Percentiles rank a stretch among this genome's conserved stretches.
Evolutionary conservation across 1,284 basidiomycete genomes (phyloP).

Genomic region (Papiliotrema nemorosa): DNA sequence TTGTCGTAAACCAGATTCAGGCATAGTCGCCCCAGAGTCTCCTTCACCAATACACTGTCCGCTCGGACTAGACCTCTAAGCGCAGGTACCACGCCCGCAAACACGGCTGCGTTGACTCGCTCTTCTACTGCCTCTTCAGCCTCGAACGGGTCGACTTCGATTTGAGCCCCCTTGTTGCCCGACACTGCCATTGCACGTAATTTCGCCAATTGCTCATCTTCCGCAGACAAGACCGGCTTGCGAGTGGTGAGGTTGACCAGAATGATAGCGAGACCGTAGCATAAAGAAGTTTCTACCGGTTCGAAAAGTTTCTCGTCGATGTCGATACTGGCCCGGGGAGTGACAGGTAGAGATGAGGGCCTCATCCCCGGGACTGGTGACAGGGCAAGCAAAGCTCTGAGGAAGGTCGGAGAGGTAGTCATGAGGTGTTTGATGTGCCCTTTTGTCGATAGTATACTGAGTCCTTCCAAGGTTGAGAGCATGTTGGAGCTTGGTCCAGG

Average conservation of each 20-base stretch:
- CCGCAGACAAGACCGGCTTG: constrained; percentile 65
- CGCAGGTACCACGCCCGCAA: constrained; percentile 62
- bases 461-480: constrained; percentile 69
- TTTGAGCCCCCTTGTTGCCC: constrained; percentile 52
- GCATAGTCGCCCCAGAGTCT: constrained; percentile 55
- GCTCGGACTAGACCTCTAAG: constrained; percentile 58
- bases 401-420: constrained; percentile 57
- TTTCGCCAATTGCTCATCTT: constrained; percentile 74
- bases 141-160: constrained; percentile 42
- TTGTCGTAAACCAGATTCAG: constrained; percentile 72
- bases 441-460: constrained; percentile 72
- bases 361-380: constrained; percentile 28
- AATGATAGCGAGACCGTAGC: constrained; percentile 73
- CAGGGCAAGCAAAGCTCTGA: constrained; percentile 60
- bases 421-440: constrained; percentile 64
- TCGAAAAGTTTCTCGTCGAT: constrained; percentile 18
- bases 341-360: constrained; percentile 55
- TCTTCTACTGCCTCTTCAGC: constrained; percentile 62
- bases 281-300: constrained; percentile 50
- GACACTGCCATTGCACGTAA: constrained; percentile 61
- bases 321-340: constrained; percentile 44
- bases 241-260: constrained; percentile 69
- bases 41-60: constrained; percentile 51
- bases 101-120: constrained; percentile 59
- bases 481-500: constrained; percentile 9